These are phyloP conservation scores for Sporisorium sorghi DNA, from an alignment of 1,284 basidiomycete genomes.

Conservation along the genomic window DNA sequence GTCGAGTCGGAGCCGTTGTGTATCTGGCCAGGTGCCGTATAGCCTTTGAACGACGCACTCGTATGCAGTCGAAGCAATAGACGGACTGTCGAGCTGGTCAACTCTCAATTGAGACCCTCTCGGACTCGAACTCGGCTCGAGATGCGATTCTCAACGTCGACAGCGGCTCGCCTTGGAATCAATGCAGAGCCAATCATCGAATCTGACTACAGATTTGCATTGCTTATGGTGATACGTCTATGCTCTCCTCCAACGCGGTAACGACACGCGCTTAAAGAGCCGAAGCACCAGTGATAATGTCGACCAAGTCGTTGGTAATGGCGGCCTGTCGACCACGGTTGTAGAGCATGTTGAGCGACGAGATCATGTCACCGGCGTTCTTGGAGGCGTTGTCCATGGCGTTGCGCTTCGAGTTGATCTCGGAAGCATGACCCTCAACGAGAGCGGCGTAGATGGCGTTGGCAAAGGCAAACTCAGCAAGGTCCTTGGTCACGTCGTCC, in stretches of 20 bases:
- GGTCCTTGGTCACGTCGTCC: slow-evolving; percentile 86
- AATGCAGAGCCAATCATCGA: not conserved
- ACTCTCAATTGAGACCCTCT: too few relatives aligned
- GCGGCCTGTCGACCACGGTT: slow-evolving; percentile 99
- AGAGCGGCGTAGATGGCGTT: slow-evolving; percentile 96
- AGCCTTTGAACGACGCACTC: too few relatives aligned
- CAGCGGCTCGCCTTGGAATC: too few relatives aligned
- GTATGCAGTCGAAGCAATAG: too few relatives aligned
- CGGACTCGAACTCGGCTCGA: too few relatives aligned
- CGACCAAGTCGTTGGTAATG: slow-evolving; percentile 94
- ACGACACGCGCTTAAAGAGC: slow-evolving; percentile 67
- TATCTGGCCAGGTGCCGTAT: too few relatives aligned
- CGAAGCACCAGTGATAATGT: slow-evolving; percentile 87
- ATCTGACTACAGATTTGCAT: not conserved
- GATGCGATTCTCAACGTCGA: too few relatives aligned
- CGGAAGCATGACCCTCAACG: slow-evolving; percentile 94
- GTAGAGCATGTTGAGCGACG: slow-evolving; percentile 72
- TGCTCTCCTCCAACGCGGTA: too few relatives aligned
- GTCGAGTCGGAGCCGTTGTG: too few relatives aligned
- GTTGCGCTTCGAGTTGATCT: slow-evolving; percentile 83
- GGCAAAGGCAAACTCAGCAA: slow-evolving; percentile 94
- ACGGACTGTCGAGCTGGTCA: too few relatives aligned
- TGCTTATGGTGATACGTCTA: slow-evolving; percentile 9
- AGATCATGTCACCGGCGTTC: slow-evolving; percentile 79
- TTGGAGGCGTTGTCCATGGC: slow-evolving; percentile 99